Conservation (phyloP, 257 asterid genomes). For the Solanum peruvianum region DNA sequence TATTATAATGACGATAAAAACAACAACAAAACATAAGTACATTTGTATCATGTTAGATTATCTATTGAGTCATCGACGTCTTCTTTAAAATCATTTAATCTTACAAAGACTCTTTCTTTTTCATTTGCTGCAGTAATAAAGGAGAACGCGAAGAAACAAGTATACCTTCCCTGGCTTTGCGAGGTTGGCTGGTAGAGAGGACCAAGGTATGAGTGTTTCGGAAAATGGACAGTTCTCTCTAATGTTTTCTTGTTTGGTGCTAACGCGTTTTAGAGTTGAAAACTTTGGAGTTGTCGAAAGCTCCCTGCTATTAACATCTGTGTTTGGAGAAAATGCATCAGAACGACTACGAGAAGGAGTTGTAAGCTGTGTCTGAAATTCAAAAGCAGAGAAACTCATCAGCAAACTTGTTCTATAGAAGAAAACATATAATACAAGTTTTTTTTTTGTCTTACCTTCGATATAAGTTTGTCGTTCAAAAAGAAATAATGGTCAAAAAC, state of each 20-base stretch:
- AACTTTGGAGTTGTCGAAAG: constrained; percentile 10
- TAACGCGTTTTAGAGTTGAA: constrained; percentile 15
- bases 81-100: not conserved
- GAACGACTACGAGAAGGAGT: constrained; percentile 25
- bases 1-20: not conserved
- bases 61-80: not conserved
- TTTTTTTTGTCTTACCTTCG: not conserved
- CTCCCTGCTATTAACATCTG: constrained; percentile 8
- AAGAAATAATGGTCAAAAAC: not conserved
- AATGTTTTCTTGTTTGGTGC: constrained; percentile 32
- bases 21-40: not conserved
- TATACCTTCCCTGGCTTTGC: constrained; percentile 64
- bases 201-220: constrained; percentile 48
- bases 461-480: not conserved
- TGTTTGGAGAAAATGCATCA: constrained; percentile 21
- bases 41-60: not conserved
- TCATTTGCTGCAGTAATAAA: not conserved
- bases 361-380: constrained; percentile 34
- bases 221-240: constrained; percentile 25
- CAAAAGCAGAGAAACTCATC: not conserved
- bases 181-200: constrained; percentile 56
- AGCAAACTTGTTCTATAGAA: not conserved
- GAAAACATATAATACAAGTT: not conserved
- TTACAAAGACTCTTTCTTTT: not conserved
- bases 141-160: not conserved